Evolutionary conservation across 768 basidiomycete species (phyloP).

Genomic region (Boletus reticulatus): DNA sequence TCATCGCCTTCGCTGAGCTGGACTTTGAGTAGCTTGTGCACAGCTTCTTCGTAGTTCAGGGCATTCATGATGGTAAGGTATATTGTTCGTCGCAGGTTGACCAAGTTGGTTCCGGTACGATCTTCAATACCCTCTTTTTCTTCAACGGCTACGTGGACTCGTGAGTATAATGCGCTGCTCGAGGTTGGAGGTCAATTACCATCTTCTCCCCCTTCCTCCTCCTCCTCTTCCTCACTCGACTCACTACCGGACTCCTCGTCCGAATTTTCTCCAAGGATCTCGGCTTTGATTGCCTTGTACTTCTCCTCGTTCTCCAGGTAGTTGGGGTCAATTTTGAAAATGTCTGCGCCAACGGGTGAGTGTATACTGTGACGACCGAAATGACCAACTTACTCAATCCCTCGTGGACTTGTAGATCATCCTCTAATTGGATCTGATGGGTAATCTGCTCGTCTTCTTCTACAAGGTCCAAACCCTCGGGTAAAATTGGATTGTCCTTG

Average conservation of each 20-base stretch:
- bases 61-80: constrained; percentile 99
- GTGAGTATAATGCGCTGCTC: constrained; percentile 28
- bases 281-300: constrained; percentile 86
- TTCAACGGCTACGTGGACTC: constrained; percentile 49
- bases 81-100: constrained; percentile 90
- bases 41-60: constrained; percentile 96
- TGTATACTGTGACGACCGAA: neutral
- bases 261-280: constrained; percentile 90
- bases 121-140: constrained; percentile 92
- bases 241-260: constrained; percentile 67
- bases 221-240: constrained; percentile 61
- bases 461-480: constrained; percentile 93
- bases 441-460: constrained; percentile 99
- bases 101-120: constrained; percentile 90
- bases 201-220: constrained; percentile 39
- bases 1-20: constrained; percentile 91
- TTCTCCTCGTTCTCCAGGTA: constrained; percentile 91
- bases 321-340: constrained; percentile 93
- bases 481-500: constrained; percentile 95
- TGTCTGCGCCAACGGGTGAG: constrained; percentile 50
- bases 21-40: constrained; percentile 95
- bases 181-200: constrained; percentile 1
- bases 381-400: constrained; percentile 73
- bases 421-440: constrained; percentile 88
- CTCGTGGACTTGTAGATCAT: constrained; percentile 92